A percentile compares a stretch with the other conserved stretches of the same genome.
Evolutionary conservation across 225 moss, liverwort and hornwort genomes (phyloP).

Genomic region (Neckera pumila): DNA sequence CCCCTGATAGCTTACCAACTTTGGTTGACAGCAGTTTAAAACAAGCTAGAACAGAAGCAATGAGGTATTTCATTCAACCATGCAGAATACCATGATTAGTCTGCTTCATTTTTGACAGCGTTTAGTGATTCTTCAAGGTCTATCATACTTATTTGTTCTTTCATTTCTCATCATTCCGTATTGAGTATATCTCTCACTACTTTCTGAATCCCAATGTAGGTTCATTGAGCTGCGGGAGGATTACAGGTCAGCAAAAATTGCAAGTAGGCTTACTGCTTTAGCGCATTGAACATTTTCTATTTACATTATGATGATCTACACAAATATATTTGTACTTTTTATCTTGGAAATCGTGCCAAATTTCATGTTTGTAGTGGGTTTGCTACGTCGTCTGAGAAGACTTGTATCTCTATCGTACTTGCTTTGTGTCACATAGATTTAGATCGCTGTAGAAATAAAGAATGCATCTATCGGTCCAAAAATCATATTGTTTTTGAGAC

Average conservation of each 20-base stretch:
- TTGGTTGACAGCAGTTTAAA: slow-evolving; percentile 97
- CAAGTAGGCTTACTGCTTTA: slow-evolving; percentile 65
- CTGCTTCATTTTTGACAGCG: background rate
- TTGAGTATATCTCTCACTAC: background rate
- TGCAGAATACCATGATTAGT: background rate
- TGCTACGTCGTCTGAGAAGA: background rate
- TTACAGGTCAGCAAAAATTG: slow-evolving; percentile 83
- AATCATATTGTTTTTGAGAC: too few relatives aligned
- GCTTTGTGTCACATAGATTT: background rate
- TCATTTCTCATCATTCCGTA: background rate
- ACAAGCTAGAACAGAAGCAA: slow-evolving; percentile 88
- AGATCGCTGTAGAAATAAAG: too few relatives aligned
- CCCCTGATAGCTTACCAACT: slow-evolving; percentile 95
- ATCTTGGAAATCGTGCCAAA: background rate
- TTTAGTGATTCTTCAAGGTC: background rate
- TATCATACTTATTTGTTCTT: background rate
- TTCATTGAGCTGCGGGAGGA: slow-evolving; percentile 91
- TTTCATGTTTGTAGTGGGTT: background rate
- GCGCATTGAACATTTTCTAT: slow-evolving; percentile 20
- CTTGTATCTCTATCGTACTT: background rate
- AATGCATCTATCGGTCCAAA: too few relatives aligned
- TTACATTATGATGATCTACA: background rate
- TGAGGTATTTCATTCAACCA: slow-evolving; percentile 37
- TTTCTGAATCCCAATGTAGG: slow-evolving; percentile 24
- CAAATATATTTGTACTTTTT: background rate